A percentile compares a stretch with the other conserved stretches of the same genome.
phyloP scores from a whole-genome alignment of 116 monocot genomes.

The Iris pallida region DNA sequence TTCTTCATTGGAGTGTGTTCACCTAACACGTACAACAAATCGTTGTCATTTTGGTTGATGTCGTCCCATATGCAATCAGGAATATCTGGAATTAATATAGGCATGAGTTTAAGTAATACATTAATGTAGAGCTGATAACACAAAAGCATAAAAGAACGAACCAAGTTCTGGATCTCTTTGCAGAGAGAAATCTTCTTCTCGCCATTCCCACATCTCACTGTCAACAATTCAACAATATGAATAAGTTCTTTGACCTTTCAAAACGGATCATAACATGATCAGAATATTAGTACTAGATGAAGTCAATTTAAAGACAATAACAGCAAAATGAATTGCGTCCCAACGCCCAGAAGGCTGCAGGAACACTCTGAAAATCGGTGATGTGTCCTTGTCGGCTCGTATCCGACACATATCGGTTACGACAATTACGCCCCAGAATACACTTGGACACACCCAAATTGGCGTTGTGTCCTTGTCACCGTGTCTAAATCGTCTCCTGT shows the following conservation, averaged over 20 bases:
- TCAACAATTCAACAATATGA: slow-evolving; percentile 3
- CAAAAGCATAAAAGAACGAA: slow-evolving; percentile 4
- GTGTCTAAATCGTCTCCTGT: too few species aligned
- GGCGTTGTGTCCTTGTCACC: too few species aligned
- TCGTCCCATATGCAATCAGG: slow-evolving; percentile 25
- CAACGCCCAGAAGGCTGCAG: too few species aligned
- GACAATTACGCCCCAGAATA: too few species aligned
- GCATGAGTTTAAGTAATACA: not conserved
- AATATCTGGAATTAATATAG: slow-evolving; percentile 11
- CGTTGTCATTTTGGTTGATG: slow-evolving; percentile 18
- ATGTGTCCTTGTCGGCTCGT: too few species aligned
- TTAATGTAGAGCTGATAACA: not conserved
- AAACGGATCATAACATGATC: too few species aligned
- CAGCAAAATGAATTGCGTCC: too few species aligned
- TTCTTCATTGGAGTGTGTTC: slow-evolving; percentile 36
- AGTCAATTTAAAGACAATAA: too few species aligned
- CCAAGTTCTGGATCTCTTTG: slow-evolving; percentile 15
- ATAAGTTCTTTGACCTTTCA: not conserved
- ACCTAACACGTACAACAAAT: slow-evolving; percentile 13
- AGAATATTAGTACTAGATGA: too few species aligned
- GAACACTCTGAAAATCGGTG: too few species aligned
- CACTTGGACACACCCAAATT: too few species aligned
- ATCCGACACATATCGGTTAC: too few species aligned
- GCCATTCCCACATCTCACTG: slow-evolving; percentile 29
- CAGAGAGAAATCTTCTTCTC: slow-evolving; percentile 20